Base-by-base conservation (phyloP, 2,329 filamentous ascomycete species). In the Sclerotinia trifoliorum region DNA sequence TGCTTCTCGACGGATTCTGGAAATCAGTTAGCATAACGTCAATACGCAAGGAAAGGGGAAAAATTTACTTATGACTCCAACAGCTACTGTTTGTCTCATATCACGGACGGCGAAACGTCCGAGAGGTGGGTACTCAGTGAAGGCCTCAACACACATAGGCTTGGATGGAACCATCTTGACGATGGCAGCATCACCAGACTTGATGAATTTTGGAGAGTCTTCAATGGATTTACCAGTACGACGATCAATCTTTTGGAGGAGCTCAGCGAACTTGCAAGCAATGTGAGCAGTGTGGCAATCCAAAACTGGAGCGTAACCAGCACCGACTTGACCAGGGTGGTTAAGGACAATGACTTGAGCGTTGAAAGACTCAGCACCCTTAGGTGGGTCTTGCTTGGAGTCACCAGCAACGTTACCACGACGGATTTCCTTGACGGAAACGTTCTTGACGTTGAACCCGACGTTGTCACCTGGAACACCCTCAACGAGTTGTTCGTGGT, bases 361-460 rank as follows among this genome's bases (percentile, higher is more conserved):
- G 84, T 93, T 96, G 93, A 99, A 99, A 80, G 91, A 94, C 79
- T 94, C 93, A 80, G 88, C 89, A 80, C 87, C 95, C 81, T 85
- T 82, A 75, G 95, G 93, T 79, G 95, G 95, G 87, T 99, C 95
- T 88, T 96, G 96, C 94, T 99, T 99, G 89, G 92, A 94, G 93
- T 99, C 95, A 93, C 93, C 93, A 80, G 92, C 92, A 79, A 99
- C 95, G 90, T 99, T 98, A 81, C 95, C 95, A 96, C 95, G 95
- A 85, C 95, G 95, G 81, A 99, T 97, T 84, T 99, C 95, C 94
- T 99, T 99, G 86, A 99, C 95, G 84, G 95, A 98, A 80, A 99
- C 95, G 95, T 99, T 99, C 94, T 99, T 99, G 86, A 99, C 94
- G 92, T 99, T 99, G 94, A 99, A 99, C 80, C 95, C 95, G 83